Evolutionary conservation across 2,329 filamentous ascomycete genomes (phyloP).

Genomic region (Ceratocystis lukuohia): DNA sequence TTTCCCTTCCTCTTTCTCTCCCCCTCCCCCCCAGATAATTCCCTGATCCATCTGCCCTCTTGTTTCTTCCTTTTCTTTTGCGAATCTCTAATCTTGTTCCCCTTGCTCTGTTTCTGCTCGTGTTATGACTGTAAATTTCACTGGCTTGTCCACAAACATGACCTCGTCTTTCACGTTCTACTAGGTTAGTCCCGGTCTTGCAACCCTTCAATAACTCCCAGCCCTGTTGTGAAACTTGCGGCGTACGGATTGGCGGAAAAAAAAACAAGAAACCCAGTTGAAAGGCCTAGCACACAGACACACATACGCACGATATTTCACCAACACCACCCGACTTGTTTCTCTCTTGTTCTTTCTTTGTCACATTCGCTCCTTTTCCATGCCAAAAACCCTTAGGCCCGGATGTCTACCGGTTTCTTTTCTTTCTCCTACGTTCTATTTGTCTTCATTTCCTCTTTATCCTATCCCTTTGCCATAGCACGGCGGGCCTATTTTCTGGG

Average conservation of each 20-base stretch:
- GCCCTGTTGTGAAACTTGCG: slow-evolving; percentile 14
- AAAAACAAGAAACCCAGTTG: background rate
- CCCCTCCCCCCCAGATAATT: background rate
- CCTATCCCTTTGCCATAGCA: background rate
- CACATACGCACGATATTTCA: background rate
- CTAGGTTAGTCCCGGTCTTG: slow-evolving; percentile 11
- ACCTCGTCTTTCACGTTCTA: background rate
- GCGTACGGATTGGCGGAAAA: slow-evolving; percentile 5
- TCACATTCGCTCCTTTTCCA: slow-evolving; percentile 1
- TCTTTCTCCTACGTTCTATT: background rate
- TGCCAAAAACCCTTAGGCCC: slow-evolving; percentile 6
- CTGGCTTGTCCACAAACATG: background rate
- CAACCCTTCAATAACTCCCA: slow-evolving; percentile 9
- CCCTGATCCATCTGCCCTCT: background rate
- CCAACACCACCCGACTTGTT: background rate
- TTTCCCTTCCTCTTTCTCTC: background rate
- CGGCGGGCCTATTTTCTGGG: background rate
- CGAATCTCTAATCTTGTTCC: background rate
- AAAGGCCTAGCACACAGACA: background rate
- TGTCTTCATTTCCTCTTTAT: background rate
- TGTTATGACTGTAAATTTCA: background rate
- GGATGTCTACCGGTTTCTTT: background rate
- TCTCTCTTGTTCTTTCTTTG: slow-evolving; percentile 1
- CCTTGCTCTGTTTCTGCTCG: background rate
- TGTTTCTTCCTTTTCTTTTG: background rate